These are phyloP conservation scores for Crucihimalaya himalaica DNA, from an alignment of 345 rosid species.

Conservation along the genomic window DNA sequence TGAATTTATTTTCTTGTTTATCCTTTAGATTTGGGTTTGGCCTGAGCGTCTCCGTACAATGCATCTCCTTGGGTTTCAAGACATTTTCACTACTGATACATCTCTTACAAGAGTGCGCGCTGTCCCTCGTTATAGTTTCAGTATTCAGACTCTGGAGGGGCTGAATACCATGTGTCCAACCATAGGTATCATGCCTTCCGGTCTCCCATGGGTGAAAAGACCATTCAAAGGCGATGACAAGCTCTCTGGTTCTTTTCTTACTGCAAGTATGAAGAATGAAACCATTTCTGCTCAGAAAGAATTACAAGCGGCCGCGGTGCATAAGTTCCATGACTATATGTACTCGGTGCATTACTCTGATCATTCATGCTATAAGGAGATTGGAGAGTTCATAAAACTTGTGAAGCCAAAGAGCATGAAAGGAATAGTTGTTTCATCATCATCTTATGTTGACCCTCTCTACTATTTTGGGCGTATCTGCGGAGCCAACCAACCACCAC, in stretches of 20 bases:
- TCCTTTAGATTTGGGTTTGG: constrained; percentile 84
- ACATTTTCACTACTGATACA: constrained; percentile 71
- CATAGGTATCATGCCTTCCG: constrained; percentile 86
- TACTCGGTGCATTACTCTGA: constrained; percentile 72
- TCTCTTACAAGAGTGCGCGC: constrained; percentile 76
- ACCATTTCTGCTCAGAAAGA: constrained; percentile 11
- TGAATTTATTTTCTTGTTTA: constrained; percentile 16
- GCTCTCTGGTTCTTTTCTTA: constrained; percentile 48
- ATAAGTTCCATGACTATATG: constrained; percentile 50
- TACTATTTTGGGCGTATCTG: constrained; percentile 63
- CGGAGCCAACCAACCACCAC: constrained; percentile 46
- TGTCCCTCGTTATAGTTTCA: constrained; percentile 80
- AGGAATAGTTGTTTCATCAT: constrained; percentile 71
- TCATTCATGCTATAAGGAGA: constrained; percentile 72
- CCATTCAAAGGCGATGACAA: constrained; percentile 44
- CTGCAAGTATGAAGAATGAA: constrained; percentile 34
- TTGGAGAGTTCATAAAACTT: constrained; percentile 63
- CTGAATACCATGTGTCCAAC: constrained; percentile 65
- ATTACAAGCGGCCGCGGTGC: constrained; percentile 39
- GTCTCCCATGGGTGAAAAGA: constrained; percentile 71
- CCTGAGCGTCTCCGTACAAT: constrained; percentile 82
- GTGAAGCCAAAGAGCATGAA: constrained; percentile 61
- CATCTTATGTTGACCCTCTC: constrained; percentile 65
- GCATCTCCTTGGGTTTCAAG: constrained; percentile 73
- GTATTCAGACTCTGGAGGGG: constrained; percentile 64